Conservation (phyloP, 2,329 filamentous ascomycete species). For the Penicillium sp. region DNA sequence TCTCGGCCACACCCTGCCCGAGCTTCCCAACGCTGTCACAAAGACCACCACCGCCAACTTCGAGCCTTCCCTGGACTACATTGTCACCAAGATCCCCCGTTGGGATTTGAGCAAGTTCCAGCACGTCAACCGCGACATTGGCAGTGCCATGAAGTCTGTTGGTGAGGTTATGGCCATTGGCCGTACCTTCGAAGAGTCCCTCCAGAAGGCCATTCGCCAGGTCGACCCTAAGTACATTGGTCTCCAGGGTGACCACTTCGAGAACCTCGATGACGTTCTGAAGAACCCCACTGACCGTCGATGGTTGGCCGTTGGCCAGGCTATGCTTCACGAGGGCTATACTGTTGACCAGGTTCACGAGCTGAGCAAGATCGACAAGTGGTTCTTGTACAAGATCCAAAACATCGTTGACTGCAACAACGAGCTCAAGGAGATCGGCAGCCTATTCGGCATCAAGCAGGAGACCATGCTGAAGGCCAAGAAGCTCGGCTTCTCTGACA, state of each 20-base stretch:
- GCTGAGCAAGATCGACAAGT: slow-evolving; percentile 97
- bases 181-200: slow-evolving; percentile 96
- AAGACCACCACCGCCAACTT: slow-evolving; percentile 99
- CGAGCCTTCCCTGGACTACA: slow-evolving; percentile 94
- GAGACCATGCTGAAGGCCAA: slow-evolving; percentile 88
- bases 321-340: slow-evolving; percentile 96
- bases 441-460: slow-evolving; percentile 79
- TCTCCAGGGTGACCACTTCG: slow-evolving; percentile 93
- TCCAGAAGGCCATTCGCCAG: slow-evolving; percentile 97
- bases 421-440: slow-evolving; percentile 80
- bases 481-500: slow-evolving; percentile 96
- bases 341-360: slow-evolving; percentile 88
- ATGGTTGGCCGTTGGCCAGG: slow-evolving; percentile 96
- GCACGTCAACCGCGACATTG: slow-evolving; percentile 96
- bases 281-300: slow-evolving; percentile 92
- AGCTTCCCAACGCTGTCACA: slow-evolving; percentile 95
- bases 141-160: slow-evolving; percentile 97
- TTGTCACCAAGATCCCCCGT: slow-evolving; percentile 96
- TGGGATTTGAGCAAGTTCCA: slow-evolving; percentile 99
- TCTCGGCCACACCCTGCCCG: slow-evolving; percentile 88
- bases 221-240: slow-evolving; percentile 90
- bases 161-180: slow-evolving; percentile 99
- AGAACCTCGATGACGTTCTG: slow-evolving; percentile 84
- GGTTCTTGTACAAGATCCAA: slow-evolving; percentile 98
- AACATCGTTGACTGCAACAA: slow-evolving; percentile 91